These are phyloP conservation scores for Penicillium sp. DNA, from an alignment of 2,329 filamentous ascomycete genomes.

Conservation along the genomic window DNA sequence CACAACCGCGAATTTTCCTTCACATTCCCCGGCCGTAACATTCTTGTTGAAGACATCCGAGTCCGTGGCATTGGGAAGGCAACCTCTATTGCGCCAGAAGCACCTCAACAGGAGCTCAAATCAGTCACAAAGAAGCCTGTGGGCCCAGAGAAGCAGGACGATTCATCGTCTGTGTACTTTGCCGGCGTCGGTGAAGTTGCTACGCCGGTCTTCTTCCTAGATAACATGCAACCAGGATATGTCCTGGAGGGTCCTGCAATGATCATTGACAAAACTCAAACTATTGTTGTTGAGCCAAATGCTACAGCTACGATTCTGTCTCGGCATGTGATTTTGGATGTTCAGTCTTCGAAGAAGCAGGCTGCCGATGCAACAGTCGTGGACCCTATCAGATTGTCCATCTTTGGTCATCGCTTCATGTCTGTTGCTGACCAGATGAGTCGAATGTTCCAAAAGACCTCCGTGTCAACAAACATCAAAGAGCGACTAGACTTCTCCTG, in stretches of 20 bases:
- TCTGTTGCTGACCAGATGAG: conserved; percentile 60
- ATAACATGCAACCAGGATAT: neutral
- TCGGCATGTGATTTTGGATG: neutral
- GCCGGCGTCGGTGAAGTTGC: conserved; percentile 1
- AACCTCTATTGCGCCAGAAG: conserved; percentile 6
- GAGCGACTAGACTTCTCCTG: conserved; percentile 84
- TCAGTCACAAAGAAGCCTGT: neutral
- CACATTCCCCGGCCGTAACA: conserved; percentile 70
- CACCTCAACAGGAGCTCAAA: conserved; percentile 10
- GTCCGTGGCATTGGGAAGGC: conserved; percentile 54
- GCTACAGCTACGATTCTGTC: conserved; percentile 36
- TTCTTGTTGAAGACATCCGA: conserved; percentile 85
- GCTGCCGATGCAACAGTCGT: conserved; percentile 15
- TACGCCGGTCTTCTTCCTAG: neutral
- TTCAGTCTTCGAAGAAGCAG: conserved; percentile 18
- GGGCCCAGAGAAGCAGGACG: conserved; percentile 1
- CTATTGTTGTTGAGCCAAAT: conserved; percentile 81
- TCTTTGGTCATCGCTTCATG: conserved; percentile 59
- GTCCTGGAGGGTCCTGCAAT: conserved; percentile 68
- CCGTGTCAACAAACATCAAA: conserved; percentile 68
- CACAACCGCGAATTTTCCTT: conserved; percentile 81
- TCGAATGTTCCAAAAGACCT: conserved; percentile 54
- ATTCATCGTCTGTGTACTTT: conserved; percentile 6
- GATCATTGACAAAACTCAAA: conserved; percentile 71
- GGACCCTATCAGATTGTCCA: conserved; percentile 53